A percentile compares a stretch with the other conserved stretches of the same genome.
Conservation (phyloP, 768 basidiomycete genomes). For the Tricholomella constricta region DNA sequence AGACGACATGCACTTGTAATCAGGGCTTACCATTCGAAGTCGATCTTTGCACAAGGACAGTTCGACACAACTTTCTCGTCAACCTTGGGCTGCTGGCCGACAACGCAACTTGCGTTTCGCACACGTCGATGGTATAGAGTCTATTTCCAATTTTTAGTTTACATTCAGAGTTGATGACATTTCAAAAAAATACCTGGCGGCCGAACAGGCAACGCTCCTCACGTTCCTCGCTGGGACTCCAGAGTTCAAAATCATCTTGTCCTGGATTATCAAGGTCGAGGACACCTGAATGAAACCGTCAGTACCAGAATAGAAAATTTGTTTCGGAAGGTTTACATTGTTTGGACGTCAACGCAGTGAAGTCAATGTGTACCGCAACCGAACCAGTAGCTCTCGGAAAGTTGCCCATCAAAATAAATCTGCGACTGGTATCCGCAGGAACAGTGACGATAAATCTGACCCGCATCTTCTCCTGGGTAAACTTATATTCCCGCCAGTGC, state of each 20-base stretch:
- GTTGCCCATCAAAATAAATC: slow-evolving; percentile 84
- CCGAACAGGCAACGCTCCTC: slow-evolving; percentile 90
- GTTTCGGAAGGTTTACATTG: slow-evolving; percentile 57
- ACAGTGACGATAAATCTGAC: slow-evolving; percentile 84
- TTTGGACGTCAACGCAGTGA: slow-evolving; percentile 69
- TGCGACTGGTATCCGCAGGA: slow-evolving; percentile 85
- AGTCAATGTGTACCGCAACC: slow-evolving; percentile 87
- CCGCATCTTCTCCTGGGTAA: slow-evolving; percentile 71
- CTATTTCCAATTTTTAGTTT: slow-evolving; percentile 36
- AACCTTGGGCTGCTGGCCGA: slow-evolving; percentile 68
- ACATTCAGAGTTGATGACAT: slow-evolving; percentile 1
- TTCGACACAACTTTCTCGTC: slow-evolving; percentile 57
- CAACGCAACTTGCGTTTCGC: slow-evolving; percentile 78
- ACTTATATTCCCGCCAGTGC: slow-evolving; percentile 86
- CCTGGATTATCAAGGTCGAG: slow-evolving; percentile 70
- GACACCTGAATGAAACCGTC: slow-evolving; percentile 49
- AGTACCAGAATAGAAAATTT: not conserved
- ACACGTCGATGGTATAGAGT: slow-evolving; percentile 89
- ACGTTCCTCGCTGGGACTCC: slow-evolving; percentile 94
- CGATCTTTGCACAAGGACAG: slow-evolving; percentile 70
- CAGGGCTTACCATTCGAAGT: slow-evolving; percentile 89
- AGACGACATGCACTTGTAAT: not conserved
- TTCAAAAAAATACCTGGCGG: slow-evolving; percentile 58
- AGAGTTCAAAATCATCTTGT: slow-evolving; percentile 93
- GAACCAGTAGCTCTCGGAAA: slow-evolving; percentile 48